Base-by-base conservation (phyloP, 768 basidiomycete species). In the Mycena amicta region DNA sequence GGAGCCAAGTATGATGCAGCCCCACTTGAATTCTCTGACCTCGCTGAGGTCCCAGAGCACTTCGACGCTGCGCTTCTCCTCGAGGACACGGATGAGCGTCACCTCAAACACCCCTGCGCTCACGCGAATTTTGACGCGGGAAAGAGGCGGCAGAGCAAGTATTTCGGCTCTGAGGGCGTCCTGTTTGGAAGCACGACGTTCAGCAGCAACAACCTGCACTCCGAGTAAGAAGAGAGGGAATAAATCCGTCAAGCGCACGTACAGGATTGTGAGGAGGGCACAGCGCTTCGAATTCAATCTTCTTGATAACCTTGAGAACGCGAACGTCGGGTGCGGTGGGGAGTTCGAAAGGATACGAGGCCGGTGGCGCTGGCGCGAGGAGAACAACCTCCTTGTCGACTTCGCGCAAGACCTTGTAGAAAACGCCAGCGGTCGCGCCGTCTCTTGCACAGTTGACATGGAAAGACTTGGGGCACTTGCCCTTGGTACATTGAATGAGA, bases 181-280 rank as follows among this genome's bases (percentile, higher is more conserved):
- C 57, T 88, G 85, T 67, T 91, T 92, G 45, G 80, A 82, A 3
- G 86, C 86, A 66, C 85, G 88, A 71, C 91, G 91, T 29, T 82
- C 83, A 41, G 90, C 89, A 26, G 89, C 82, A 53, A 90, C 77
- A 46, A 82, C 86, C 93, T 95, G 63, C 29, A 45, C 22, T 11
- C 33, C 62, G 8, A 59, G 51, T 39, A 52, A 56, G 13, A 46
- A 23, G 22, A 20, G n/a, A n/a, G 29, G 47, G 29, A 15, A 46
- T 26, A 50, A 30, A 49, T 51, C 20, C 26, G 45, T 50, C 40
- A 13, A 30, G n/a, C 31, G 50, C 33, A 79, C 92, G 61, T 69
- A 95, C 95, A 8, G 94, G 94, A 66, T 97, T 98, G 68, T 98
- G 95, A 65, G 90, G 88, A 1, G 87, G 75, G 69, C 95, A 98